These are phyloP conservation scores for Coemansia sp. DNA, from an alignment of 192 early-diverging fungal species.

Conservation along the genomic window DNA sequence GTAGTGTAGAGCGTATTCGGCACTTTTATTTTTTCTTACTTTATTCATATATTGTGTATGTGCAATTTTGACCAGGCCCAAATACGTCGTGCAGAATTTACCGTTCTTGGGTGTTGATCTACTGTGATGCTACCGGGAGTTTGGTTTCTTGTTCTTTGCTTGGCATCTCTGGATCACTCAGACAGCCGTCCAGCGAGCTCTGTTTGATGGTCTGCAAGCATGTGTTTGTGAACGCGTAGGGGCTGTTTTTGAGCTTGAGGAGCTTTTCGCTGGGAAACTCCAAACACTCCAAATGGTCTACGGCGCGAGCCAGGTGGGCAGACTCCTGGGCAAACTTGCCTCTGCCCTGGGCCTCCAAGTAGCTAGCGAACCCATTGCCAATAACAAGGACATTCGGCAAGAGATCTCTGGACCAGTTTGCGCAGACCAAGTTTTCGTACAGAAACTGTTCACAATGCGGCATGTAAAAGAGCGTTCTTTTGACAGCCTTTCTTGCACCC, in stretches of 20 bases:
- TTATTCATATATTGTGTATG: neutral
- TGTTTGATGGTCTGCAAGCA: constrained; percentile 17
- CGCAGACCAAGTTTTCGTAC: constrained; percentile 34
- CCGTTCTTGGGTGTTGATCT: neutral
- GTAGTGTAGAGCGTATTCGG: no score
- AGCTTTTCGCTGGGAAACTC: constrained; percentile 25
- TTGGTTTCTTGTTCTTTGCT: neutral
- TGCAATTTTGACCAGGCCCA: no score
- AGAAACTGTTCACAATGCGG: constrained; percentile 50
- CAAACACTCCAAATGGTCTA: constrained; percentile 1
- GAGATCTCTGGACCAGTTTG: constrained; percentile 23
- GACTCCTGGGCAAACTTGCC: constrained; percentile 12
- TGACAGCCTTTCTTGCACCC: constrained; percentile 11
- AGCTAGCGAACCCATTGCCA: constrained; percentile 34
- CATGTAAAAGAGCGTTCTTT: constrained; percentile 43
- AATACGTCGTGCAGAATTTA: no score
- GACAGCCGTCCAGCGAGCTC: neutral
- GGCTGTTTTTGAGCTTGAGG: constrained; percentile 24
- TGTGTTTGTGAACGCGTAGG: constrained; percentile 42
- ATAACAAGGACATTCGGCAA: constrained; percentile 14
- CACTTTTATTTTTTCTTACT: neutral
- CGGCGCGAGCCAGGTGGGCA: constrained; percentile 9
- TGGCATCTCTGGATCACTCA: neutral
- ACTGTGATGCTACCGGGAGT: neutral
- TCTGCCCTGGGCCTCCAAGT: constrained; percentile 19